Evolutionary conservation across 2,329 filamentous ascomycete genomes (phyloP).

Genomic region (Amesomyces nigricolor): DNA sequence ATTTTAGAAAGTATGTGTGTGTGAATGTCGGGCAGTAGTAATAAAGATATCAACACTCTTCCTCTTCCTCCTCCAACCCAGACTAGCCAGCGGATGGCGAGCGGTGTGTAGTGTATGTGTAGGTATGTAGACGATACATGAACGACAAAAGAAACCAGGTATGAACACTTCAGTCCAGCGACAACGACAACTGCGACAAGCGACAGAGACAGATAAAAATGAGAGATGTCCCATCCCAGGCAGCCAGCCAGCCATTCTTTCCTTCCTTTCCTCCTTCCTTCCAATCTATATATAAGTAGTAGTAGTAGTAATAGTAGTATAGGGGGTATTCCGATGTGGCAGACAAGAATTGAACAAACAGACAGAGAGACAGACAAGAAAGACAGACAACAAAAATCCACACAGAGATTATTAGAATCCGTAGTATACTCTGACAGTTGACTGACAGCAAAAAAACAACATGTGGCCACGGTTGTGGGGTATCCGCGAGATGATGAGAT

Average conservation of each 20-base stretch:
- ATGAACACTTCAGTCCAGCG: neutral
- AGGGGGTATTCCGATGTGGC: constrained; percentile 5
- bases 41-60: neutral
- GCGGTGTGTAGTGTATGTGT: neutral
- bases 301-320: neutral
- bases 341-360: neutral
- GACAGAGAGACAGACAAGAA: neutral
- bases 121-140: neutral
- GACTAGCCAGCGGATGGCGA: no score
- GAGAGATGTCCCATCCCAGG: neutral
- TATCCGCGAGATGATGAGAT: constrained; percentile 13
- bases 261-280: neutral
- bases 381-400: neutral
- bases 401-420: constrained; percentile 9
- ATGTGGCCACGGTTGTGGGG: constrained; percentile 9
- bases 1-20: no score
- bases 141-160: neutral
- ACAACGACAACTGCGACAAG: neutral
- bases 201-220: neutral
- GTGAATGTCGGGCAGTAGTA: neutral
- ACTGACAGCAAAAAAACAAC: neutral
- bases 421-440: constrained; percentile 7
- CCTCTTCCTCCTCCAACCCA: no score
- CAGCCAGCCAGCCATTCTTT: neutral
- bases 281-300: constrained; percentile 8